Percentiles rank a stretch among this genome's conserved stretches.
These are phyloP conservation scores for Ophiobolus disseminans DNA, from an alignment of 2,329 filamentous ascomycete species.

Conservation along the genomic window DNA sequence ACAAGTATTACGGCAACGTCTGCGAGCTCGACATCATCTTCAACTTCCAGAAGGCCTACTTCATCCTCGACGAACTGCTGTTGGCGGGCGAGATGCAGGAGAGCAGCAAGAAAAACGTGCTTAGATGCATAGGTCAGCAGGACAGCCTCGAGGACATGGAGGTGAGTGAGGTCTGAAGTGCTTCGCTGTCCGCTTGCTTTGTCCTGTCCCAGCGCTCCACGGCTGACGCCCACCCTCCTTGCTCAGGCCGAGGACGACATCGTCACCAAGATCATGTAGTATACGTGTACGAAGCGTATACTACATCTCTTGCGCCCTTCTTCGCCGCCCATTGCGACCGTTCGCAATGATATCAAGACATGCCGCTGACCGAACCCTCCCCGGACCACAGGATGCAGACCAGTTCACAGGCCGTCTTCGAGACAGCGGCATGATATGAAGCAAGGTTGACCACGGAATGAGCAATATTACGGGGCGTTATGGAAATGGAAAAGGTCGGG, in stretches of 20 bases:
- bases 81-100: slow-evolving; percentile 97
- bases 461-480: slow-evolving; percentile 30
- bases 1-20: slow-evolving; percentile 99
- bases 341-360: slow-evolving; percentile 19
- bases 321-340: slow-evolving; percentile 19
- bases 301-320: slow-evolving; percentile 13
- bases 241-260: slow-evolving; percentile 82
- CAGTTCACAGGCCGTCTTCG: slow-evolving; percentile 39
- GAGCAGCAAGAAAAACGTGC: slow-evolving; percentile 98
- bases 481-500: slow-evolving; percentile 19
- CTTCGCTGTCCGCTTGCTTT: slow-evolving; percentile 23
- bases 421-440: slow-evolving; percentile 42
- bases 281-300: slow-evolving; percentile 15
- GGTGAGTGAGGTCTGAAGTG: slow-evolving; percentile 67
- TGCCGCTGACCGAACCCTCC: slow-evolving; percentile 36
- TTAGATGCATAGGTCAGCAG: slow-evolving; percentile 94
- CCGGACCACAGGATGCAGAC: slow-evolving; percentile 38
- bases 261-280: slow-evolving; percentile 84
- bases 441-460: slow-evolving; percentile 5
- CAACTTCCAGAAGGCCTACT: slow-evolving; percentile 99
- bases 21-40: slow-evolving; percentile 99
- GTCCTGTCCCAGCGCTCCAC: slow-evolving; percentile 35
- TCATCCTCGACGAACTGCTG: slow-evolving; percentile 95
- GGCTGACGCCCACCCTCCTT: slow-evolving; percentile 51
- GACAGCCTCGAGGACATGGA: slow-evolving; percentile 99